Evolutionary conservation across 148 eudicot genomes (phyloP).

Genomic region (Vaccinium corymbosum): DNA sequence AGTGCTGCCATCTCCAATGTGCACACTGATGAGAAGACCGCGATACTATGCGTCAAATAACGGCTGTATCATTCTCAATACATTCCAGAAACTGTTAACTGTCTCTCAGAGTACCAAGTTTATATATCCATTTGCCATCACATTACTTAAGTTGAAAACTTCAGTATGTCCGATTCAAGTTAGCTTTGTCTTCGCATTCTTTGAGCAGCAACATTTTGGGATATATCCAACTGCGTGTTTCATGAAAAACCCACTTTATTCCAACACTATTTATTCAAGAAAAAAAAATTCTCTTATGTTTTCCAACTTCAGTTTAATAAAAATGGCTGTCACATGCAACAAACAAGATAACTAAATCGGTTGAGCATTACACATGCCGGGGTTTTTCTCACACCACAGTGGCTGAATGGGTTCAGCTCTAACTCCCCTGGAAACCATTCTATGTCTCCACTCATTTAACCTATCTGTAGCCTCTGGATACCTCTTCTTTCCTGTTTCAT

Average conservation of each 20-base stretch:
- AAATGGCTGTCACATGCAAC: not conserved
- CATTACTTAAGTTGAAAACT: not conserved
- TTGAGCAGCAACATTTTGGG: not conserved
- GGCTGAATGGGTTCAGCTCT: slow-evolving; percentile 92
- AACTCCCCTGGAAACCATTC: slow-evolving; percentile 80
- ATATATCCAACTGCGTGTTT: not conserved
- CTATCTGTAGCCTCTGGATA: slow-evolving; percentile 76
- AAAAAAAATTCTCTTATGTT: not conserved
- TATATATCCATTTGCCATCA: not conserved
- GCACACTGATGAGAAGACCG: not conserved
- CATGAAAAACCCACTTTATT: not conserved
- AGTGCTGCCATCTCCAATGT: not conserved
- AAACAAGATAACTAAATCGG: slow-evolving; percentile 18
- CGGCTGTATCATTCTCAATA: not conserved
- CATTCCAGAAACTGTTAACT: not conserved
- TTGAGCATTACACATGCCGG: slow-evolving; percentile 85
- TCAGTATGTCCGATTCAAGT: not conserved
- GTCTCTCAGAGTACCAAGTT: not conserved
- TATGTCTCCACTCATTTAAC: slow-evolving; percentile 72
- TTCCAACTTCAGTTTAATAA: not conserved
- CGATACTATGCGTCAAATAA: not conserved
- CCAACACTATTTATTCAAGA: not conserved
- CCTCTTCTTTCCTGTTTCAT: slow-evolving; percentile 61
- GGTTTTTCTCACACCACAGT: slow-evolving; percentile 82
- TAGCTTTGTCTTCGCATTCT: not conserved